Evolutionary conservation across 768 basidiomycete genomes (phyloP), one percentile per base, ranked within the genome.

Genomic region (Trametes cubensis): DNA sequence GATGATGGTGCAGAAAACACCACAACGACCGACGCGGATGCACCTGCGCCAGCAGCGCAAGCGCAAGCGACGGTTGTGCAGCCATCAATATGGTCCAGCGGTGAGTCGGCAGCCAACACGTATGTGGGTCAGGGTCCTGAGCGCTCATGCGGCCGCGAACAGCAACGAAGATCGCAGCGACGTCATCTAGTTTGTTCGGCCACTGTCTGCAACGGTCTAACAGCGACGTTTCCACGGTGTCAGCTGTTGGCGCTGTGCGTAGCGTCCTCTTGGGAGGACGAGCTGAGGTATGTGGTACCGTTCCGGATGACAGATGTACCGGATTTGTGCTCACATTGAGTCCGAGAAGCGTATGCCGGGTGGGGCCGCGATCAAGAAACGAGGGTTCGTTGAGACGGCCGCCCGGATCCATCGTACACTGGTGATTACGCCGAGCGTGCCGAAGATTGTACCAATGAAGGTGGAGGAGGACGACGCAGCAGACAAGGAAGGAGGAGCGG

Each of bases 401-500:
- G 73, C 80, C n/a, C 84, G 79, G 62, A 91, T 93, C 54, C 88
- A 92, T 68, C 80, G 81, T 55, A 81, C 83, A 20, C 76, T 93
- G 25, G 79, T 83, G 5, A 79, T 90, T 66, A 80, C 81, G 15
- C 88, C 89, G 8, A 72, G 79, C 4, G 70, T 80, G 39, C 80
- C 84, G 18, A 75, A 78, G 69, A 81, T 83, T n/a, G 30, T 57
- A 50, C 51, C 38, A 23, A 51, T 44, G 4, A 21, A 42, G 17
- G 48, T 6, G 6, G 30, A 58, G 14, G 61, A 61, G n/a, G 64
- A 56, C 34, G 66, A 53, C 20, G 52, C 55, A 2, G 52, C 58
- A 28, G 55, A 55, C 20, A 60, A 54, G 30, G 45, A 62, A 6
- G 47, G 53, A 2, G 50, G 38, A 14, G 64, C 46, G 44, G 21